Base-by-base conservation (phyloP, 345 rosid genomes). In the Geranium brycei region DNA sequence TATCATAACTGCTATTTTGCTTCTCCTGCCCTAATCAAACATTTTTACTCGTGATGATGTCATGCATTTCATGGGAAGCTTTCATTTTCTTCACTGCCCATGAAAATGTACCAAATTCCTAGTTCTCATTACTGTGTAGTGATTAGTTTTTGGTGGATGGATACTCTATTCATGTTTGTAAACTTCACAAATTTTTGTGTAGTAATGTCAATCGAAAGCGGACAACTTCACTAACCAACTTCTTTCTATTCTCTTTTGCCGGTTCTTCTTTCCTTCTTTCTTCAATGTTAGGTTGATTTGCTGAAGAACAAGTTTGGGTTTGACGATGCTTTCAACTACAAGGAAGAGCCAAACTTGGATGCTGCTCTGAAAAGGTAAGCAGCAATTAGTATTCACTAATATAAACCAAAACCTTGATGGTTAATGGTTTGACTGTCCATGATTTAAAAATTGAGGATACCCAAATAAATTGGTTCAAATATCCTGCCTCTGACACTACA, bases 241-340 rank as follows among this genome's bases (percentile, higher is more conserved):
- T 38, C 47, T 47, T 63, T 18, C 11, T 5, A 17, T 62, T 60
- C 3, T 57, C 31, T 38, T 19, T 23, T 23, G 28, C 28, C 28
- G 28, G 28, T 23, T 57, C 30, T 41, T 1, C 12, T 8, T 16
- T 35, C 41, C 41, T 35, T 35, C 41, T 35, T 35, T 35, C 41
- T 35, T 4, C 41, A 35, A 35, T 35, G 17, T 4, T 40, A 88
- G 88, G 92, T 88, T 65, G 83, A 84, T 58, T 71, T 88, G 28
- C 71, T 86, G 41, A 84, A 72, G 80, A 76, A 57, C 61, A 84
- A 81, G 76, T 75, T 88, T 57, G 87, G 92, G 56, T 86, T 86
- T 70, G 80, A 88, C 65, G 90, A 76, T 28, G 90, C 90, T 71
- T 84, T 86, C 76, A 86, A 88, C 79, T 86, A 88, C 69, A 88